Conservation (phyloP, 768 basidiomycete genomes). For the Sporobolomyces roseus region DNA sequence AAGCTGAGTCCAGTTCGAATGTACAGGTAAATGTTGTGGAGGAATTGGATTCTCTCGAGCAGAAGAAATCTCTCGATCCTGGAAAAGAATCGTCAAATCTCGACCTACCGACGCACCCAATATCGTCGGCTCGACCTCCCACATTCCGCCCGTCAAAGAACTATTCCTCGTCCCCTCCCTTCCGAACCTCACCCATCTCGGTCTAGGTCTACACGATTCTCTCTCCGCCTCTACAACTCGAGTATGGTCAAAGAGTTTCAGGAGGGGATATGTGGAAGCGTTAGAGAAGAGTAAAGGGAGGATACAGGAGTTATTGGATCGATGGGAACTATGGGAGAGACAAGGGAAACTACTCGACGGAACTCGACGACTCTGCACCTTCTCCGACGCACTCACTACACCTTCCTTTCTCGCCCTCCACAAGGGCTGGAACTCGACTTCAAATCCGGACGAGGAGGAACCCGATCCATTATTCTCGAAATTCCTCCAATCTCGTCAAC, state of each 20-base stretch:
- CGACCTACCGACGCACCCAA: constrained; percentile 28
- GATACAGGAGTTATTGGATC: constrained; percentile 11
- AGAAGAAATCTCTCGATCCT: constrained; percentile 30
- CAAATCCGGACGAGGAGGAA: constrained; percentile 52
- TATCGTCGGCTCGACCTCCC: neutral
- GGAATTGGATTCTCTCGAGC: constrained; percentile 14
- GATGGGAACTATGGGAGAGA: constrained; percentile 30
- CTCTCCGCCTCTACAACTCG: constrained; percentile 2
- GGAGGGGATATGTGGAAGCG: constrained; percentile 30
- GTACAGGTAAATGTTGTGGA: constrained; percentile 4
- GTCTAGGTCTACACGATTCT: constrained; percentile 32
- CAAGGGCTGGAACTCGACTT: neutral
- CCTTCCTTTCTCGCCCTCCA: constrained; percentile 19
- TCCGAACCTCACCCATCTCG: constrained; percentile 14
- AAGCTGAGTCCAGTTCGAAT: no score
- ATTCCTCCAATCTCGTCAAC: constrained; percentile 8
- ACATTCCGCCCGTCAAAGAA: constrained; percentile 31
- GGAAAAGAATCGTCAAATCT: constrained; percentile 27
- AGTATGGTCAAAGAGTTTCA: constrained; percentile 31
- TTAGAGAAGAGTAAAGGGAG: neutral
- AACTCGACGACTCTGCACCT: constrained; percentile 28
- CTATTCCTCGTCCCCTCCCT: constrained; percentile 39
- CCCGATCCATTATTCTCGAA: constrained; percentile 65
- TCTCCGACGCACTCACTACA: constrained; percentile 25
- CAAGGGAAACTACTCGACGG: constrained; percentile 23